phyloP scores from a whole-genome alignment of 2,329 filamentous ascomycete species.

The Cercospora sojina region DNA sequence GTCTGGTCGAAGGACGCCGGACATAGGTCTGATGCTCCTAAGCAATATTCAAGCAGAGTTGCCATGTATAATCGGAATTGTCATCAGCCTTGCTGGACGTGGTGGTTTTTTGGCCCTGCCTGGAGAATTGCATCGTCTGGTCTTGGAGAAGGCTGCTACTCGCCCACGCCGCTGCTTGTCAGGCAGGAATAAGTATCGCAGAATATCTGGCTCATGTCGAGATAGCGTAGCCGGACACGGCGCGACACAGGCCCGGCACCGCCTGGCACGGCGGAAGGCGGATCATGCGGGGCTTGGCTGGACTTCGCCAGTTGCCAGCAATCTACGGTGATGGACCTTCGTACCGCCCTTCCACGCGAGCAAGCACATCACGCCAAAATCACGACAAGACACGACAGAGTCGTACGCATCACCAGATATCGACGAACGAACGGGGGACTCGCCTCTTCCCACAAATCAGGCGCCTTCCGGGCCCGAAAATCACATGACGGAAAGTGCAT shows the following conservation, averaged over 20 bases:
- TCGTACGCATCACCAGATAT: background rate
- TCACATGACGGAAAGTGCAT: slow-evolving; percentile 13
- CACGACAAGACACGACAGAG: background rate
- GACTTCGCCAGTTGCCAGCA: background rate
- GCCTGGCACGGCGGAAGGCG: background rate
- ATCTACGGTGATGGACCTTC: background rate
- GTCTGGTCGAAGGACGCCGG: background rate
- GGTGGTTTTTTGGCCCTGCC: background rate
- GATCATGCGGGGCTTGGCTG: background rate
- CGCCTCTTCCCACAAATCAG: background rate
- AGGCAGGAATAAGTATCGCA: too few relatives aligned
- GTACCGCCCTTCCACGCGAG: background rate
- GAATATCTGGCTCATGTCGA: too few relatives aligned
- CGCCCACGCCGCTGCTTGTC: too few relatives aligned
- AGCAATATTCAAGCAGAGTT: background rate
- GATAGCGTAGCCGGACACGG: background rate
- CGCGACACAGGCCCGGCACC: background rate
- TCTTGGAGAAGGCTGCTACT: background rate
- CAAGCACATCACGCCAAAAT: background rate
- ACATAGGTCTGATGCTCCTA: background rate
- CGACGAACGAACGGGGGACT: background rate
- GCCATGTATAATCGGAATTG: background rate
- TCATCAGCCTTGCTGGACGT: background rate
- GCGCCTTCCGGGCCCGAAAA: background rate
- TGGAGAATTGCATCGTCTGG: background rate